These are phyloP conservation scores for Moesziomyces parantarcticus DNA, from an alignment of 1,284 basidiomycete genomes.

Conservation along the genomic window DNA sequence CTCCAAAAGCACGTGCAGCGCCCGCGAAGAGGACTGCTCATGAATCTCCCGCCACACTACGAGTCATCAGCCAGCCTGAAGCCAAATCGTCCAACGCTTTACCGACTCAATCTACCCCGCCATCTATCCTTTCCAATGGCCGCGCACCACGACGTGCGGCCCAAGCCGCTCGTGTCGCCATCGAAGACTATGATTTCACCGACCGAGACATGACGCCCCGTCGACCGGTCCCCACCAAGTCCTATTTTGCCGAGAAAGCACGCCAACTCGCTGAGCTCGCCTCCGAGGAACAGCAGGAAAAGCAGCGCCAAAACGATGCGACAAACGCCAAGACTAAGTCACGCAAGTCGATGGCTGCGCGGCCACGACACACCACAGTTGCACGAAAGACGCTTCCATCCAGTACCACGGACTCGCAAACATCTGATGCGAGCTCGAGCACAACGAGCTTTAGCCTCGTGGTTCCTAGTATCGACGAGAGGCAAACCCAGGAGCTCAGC, in stretches of 20 bases:
- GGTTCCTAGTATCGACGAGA: conserved; percentile 12
- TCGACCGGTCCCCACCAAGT: conserved; percentile 42
- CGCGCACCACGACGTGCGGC: conserved; percentile 39
- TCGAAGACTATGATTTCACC: conserved; percentile 45
- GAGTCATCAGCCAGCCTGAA: conserved; percentile 1
- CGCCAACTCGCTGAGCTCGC: conserved; percentile 31
- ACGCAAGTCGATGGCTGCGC: conserved; percentile 18
- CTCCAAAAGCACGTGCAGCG: conserved; percentile 11
- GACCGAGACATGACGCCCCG: conserved; percentile 45
- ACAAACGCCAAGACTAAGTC: background rate
- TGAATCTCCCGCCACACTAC: conserved; percentile 11
- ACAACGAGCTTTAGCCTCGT: conserved; percentile 21
- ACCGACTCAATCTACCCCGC: conserved; percentile 28
- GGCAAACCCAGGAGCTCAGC: background rate
- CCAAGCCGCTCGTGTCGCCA: conserved; percentile 35
- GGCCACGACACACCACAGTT: conserved; percentile 15
- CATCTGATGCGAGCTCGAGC: conserved; percentile 16
- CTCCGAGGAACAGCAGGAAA: conserved; percentile 7
- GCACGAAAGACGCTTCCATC: conserved; percentile 28
- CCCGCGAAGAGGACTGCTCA: background rate
- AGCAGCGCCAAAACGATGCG: conserved; percentile 2
- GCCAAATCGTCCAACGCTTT: background rate
- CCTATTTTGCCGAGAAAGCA: conserved; percentile 40
- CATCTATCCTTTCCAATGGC: conserved; percentile 8
- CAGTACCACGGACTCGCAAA: conserved; percentile 8